Evolutionary conservation across 2,329 filamentous ascomycete species (phyloP), one percentile per base, ranked within the genome.

Genomic region (Aspergillus aculeatus): DNA sequence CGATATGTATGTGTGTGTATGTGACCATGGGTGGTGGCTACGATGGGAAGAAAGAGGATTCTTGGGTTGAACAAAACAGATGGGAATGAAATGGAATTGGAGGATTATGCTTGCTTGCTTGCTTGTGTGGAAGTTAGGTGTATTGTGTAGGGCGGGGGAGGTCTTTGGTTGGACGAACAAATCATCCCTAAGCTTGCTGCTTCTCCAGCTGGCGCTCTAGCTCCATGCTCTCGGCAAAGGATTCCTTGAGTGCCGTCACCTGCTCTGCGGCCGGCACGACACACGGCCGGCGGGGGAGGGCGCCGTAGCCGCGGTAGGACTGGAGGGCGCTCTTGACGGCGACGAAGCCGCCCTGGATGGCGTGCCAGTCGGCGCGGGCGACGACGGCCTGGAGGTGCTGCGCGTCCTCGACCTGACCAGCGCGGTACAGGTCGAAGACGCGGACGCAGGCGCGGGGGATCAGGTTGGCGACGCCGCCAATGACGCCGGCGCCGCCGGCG

Each of bases 311-410:
- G 71, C 86, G 92, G 75, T 92, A 92, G 66, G 81, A 86, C 80
- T 95, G 87, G 68, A 96, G 87, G 11, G 89, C 90, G 66, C 85
- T 86, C 82, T 96, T 96, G 23, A 92, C 95, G n/a, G 90, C 91
- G 1, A 91, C 88, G 68, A 95, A 92, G 50, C 90, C 90, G 0
- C 89, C 83, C 79, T 92, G 92, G 62, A 91, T 95, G 57, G 94
- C 80, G 48, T 88, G 86, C 91, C 91, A 96, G 76, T 96, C 91
- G 32, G 88, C 88, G 71, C 86, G 87, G 69, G 88, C 88, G 62
- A 96, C 84, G n/a, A 88, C 77, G 75, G 89, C 90, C 73, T 96
- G 92, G 70, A 93, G 78, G 65, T 83, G 84, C 66, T 88, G 84
- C 6, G 91, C 89, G 79, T 96, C 90, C 41, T 90, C 87, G 58